Evolutionary conservation across 768 basidiomycete genomes (phyloP), one percentile per base, ranked within the genome.

Genomic region (Psilocybe azurescens): DNA sequence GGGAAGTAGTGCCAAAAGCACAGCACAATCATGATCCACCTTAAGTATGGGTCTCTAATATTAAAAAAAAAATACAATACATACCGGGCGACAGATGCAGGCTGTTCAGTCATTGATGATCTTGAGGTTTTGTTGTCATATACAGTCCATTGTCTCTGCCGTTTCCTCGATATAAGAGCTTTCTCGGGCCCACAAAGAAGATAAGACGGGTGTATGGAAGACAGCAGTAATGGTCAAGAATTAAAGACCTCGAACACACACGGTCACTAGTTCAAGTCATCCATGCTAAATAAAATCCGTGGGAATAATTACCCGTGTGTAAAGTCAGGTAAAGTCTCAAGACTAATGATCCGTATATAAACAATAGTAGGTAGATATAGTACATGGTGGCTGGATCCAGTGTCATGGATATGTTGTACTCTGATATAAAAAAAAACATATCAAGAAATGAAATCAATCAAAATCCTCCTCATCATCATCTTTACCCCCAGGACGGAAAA

Each of bases 401-500:
- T 46, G 24, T 39, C 54, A 56, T 44, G 53, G 24, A 33, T 50
- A 28, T 51, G 36, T 11, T 59, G 14, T 52, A 33, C 24, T 59
- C 24, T 24, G 24, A 52, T 53, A 39, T 41, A 44, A 36, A 29
- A 53, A 20, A 38, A 3, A 49, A 59, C 1, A 44, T 20, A 32
- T 47, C 18, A 54, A 48, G 18, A 29, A 52, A 41, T 9, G 20
- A 28, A 49, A 63, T 62, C 63, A 69, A 53, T 73, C 68, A 28
- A 30, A 60, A 38, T 77, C 77, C 13, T 85, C 82, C 11, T 89
- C 88, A 18, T 89, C 89, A 16, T 88, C 88, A 51, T 88, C 80
- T 11, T 78, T 77, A 14, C 80, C 80, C 50, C 85, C 84, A 48
- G 81, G 81, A 59, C 83, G 79, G 82, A 95, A 94, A 41, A 95